Evolutionary conservation across 768 basidiomycete species (phyloP).

Genomic region (Rubroboletus pulcherrimus): DNA sequence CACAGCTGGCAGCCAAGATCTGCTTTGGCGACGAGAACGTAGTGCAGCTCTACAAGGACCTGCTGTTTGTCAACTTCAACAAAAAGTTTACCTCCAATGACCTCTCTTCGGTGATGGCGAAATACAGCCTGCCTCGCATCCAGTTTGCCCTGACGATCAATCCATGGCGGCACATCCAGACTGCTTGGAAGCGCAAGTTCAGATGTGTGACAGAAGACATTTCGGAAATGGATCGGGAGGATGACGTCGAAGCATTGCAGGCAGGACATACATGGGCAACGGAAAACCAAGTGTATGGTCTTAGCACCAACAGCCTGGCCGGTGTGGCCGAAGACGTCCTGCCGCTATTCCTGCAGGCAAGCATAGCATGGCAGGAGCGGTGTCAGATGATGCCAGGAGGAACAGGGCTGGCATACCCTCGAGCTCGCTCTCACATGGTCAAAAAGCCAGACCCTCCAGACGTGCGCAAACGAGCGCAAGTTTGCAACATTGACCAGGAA

Average conservation of each 20-base stretch:
- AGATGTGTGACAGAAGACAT: not conserved
- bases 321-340: not conserved
- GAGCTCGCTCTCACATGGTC: not conserved
- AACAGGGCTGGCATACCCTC: not conserved
- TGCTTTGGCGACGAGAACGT: not conserved
- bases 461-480: not conserved
- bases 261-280: not conserved
- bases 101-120: not conserved
- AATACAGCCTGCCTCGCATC: not conserved
- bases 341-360: not conserved
- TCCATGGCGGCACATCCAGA: not conserved
- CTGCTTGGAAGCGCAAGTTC: constrained; percentile 1
- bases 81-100: not conserved
- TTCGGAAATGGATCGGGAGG: not conserved
- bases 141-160: not conserved
- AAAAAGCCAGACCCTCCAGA: not conserved
- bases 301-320: not conserved
- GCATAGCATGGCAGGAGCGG: not conserved
- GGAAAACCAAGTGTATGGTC: not conserved
- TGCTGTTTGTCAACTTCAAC: not conserved
- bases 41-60: not conserved
- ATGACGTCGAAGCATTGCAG: not conserved
- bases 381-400: not conserved
- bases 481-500: not conserved
- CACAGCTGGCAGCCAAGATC: not conserved